Conservation (phyloP, 164 flowering plant genomes). For the Tetracentron sinense region DNA sequence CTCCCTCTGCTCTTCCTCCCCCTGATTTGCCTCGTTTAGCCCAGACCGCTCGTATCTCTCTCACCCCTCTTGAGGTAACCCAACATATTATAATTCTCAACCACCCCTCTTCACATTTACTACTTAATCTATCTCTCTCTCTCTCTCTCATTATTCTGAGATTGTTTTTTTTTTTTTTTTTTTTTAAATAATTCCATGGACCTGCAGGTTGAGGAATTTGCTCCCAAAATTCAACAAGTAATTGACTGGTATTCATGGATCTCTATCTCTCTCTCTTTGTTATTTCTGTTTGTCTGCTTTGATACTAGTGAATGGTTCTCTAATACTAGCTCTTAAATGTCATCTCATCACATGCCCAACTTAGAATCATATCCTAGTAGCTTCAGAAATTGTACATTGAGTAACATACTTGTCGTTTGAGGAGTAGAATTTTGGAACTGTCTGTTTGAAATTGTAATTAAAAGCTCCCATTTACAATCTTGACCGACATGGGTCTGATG, state of each 20-base stretch:
- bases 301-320: neutral
- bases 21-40: conserved; percentile 74
- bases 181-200: neutral
- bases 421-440: neutral
- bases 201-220: conserved; percentile 73
- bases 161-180: conserved; percentile 1
- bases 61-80: conserved; percentile 71
- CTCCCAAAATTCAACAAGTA: conserved; percentile 79
- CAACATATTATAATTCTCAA: too few relatives aligned
- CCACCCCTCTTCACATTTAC: neutral
- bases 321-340: neutral
- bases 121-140: neutral
- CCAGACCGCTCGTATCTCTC: conserved; percentile 82
- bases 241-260: conserved; percentile 58
- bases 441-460: neutral
- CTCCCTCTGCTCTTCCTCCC: conserved; percentile 37
- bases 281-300: neutral
- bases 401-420: neutral
- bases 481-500: neutral
- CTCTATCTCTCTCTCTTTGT: conserved; percentile 6
- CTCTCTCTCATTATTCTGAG: neutral
- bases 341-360: neutral
- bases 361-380: neutral
- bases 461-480: neutral
- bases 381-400: neutral